Evolutionary conservation across 2,329 filamentous ascomycete genomes (phyloP), one percentile per base, ranked within the genome.

Genomic region (Fusarium concolor): DNA sequence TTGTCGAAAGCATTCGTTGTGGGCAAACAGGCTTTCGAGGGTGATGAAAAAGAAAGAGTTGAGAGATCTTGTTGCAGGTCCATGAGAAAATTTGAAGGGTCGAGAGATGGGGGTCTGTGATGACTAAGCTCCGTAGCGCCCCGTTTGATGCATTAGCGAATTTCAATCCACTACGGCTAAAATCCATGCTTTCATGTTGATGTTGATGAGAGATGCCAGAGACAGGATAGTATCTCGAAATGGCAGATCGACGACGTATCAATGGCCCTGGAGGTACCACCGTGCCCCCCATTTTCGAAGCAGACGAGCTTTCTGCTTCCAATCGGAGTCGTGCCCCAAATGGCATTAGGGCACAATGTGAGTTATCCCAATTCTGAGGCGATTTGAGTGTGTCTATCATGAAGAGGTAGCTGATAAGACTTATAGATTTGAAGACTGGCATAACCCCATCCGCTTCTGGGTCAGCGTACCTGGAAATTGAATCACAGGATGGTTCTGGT

Each of bases 401-500:
- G 38, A 59, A 57, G 31, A 18, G 29, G 22, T 33, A 10, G 46
- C 70, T 74, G 52, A 75, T 74, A 49, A 73, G 41, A 42, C 43
- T 70, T 44, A 49, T 52, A 97, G 94, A 95, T 77, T 84, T 98
- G 43, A 94, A 96, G 78, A 97, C 95, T 10, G 94, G 94, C 24
- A 87, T 98, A 6, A 94, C 96, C 1, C 95, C 96, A 18, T 96
- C 95, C 15, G 96, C 96, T 14, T 96, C 93, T 47, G 96, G 96
- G 15, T 97, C 94, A 18, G 93, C 96, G 55, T 99, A 95, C 78
- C 84, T 95, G 55, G 93, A 92, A 75, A 81, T 90, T 47, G 86
- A 87, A 72, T 81, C 79, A 69, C 84, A 81, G 56, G 80, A 78
- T 76, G 76, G 78, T 33, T 80, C 82, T 57, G 81, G 66, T 6